Evolutionary conservation across 306 rosid genomes (phyloP), one percentile per base, ranked within the genome.

Genomic region (Castanopsis chinensis): DNA sequence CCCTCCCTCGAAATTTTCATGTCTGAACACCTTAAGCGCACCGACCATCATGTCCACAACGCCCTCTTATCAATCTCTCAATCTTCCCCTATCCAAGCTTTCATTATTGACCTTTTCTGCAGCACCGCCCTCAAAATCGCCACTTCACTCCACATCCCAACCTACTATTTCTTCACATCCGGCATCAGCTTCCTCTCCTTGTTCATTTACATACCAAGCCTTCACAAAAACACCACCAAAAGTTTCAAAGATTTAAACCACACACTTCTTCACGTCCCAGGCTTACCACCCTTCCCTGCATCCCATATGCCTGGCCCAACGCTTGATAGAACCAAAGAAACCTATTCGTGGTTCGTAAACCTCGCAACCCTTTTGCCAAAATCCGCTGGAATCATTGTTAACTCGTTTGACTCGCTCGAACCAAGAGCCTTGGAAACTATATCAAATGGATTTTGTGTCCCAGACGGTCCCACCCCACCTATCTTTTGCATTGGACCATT

Each of bases 401-500:
- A 86, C 84, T 72, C 86, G 37, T 89, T 86, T 41, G 87, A 86
- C 53, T 49, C 53, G 11, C 53, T 49, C 17, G 53, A 49, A 49
- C 53, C 53, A 49, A 49, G 53, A 53, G 56, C 81, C 1, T 78
- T 86, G 0, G 89, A 86, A 77, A 87, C 82, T 2, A 13, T 88
- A 32, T 15, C 45, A 0, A 83, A 80, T 6, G 92, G 92, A 3
- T 57, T 77, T 0, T 85, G 86, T 77, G 21, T 83, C 33, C 78
- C 82, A 0, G 76, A 87, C 3, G 80, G 17, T 2, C 72, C 57
- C 0, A 67, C 80, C 0, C 93, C 89, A 0, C 79, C 82, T 0
- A 2, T 87, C 12, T 82, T 68, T 6, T 81, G 85, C 35, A 56
- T 91, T 0, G 92, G 93, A 18, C 96, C 92, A 0, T 6, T 91